phyloP scores from a whole-genome alignment of 23 red algal genomes.

The Chondrus crispus region DNA sequence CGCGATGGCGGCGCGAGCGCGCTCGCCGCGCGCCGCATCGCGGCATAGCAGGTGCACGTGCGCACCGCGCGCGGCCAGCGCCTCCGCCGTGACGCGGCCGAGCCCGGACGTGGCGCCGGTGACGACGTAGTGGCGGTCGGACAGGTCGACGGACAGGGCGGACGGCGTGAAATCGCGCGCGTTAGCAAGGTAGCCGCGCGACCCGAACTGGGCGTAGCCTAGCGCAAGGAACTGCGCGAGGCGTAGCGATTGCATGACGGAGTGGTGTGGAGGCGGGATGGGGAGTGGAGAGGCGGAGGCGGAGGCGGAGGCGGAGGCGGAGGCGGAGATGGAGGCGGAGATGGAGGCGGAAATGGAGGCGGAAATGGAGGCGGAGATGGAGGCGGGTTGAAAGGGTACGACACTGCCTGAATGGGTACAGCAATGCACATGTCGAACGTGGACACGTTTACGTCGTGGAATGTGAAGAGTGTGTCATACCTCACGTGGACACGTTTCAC shows the following conservation, averaged over 20 bases:
- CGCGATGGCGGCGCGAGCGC: conserved; percentile 18
- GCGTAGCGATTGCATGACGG: conserved; percentile 11
- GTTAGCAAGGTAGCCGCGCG: conserved; percentile 38
- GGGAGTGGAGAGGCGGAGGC: not conserved
- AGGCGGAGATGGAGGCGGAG: not conserved
- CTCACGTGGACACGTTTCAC: no score
- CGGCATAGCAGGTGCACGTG: conserved; percentile 67
- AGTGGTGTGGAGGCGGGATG: not conserved
- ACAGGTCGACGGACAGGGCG: conserved; percentile 44
- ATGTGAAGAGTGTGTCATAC: no score
- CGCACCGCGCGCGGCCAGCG: conserved; percentile 41
- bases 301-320: not conserved
- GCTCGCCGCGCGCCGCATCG: conserved; percentile 49
- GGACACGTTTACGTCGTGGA: no score
- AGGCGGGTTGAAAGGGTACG: not conserved
- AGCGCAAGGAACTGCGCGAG: conserved; percentile 67
- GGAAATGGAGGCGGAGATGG: not conserved
- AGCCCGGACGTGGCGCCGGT: conserved; percentile 85
- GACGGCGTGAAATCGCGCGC: conserved; percentile 30
- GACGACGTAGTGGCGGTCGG: conserved; percentile 58
- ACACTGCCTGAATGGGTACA: no score
- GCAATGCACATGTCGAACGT: no score
- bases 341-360: not conserved
- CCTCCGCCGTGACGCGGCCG: conserved; percentile 59
- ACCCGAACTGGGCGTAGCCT: conserved; percentile 54